Evolutionary conservation across 1,284 basidiomycete species (phyloP).

Genomic region (Moesziomyces globuligerus): DNA sequence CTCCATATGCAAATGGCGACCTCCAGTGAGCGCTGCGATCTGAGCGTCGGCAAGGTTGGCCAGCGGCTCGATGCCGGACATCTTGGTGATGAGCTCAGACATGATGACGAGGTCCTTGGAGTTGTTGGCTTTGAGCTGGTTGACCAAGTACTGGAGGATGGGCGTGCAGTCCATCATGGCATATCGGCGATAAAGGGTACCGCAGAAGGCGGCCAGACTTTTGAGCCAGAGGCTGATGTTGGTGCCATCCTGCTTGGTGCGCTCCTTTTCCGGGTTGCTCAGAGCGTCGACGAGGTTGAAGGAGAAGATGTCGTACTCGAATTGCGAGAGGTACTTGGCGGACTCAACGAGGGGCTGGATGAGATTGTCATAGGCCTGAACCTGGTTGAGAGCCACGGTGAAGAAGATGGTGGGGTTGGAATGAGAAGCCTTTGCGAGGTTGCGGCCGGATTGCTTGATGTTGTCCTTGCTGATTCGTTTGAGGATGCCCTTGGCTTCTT

Average conservation of each 20-base stretch:
- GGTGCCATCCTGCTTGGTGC: constrained; percentile 91
- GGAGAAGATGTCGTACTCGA: constrained; percentile 92
- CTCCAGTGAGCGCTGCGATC: constrained; percentile 87
- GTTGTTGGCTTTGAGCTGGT: constrained; percentile 77
- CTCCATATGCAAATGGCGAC: constrained; percentile 85
- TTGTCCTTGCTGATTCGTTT: constrained; percentile 72
- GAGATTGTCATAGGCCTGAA: constrained; percentile 96
- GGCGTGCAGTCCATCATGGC: constrained; percentile 79
- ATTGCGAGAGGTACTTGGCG: constrained; percentile 85
- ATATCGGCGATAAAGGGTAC: constrained; percentile 88
- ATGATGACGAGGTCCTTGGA: constrained; percentile 90
- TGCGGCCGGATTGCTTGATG: constrained; percentile 81
- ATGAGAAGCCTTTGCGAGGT: constrained; percentile 92
- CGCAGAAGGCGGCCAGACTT: constrained; percentile 85
- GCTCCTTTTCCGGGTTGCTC: constrained; percentile 82
- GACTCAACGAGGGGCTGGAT: constrained; percentile 89
- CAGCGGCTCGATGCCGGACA: constrained; percentile 85
- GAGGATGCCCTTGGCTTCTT: constrained; percentile 68
- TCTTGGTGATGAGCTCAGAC: constrained; percentile 90
- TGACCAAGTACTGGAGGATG: constrained; percentile 87
- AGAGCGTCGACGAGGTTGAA: constrained; percentile 85
- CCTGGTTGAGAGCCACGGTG: constrained; percentile 86
- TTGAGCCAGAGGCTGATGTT: constrained; percentile 92
- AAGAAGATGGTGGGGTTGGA: constrained; percentile 94
- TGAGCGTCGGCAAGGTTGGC: constrained; percentile 81